These are phyloP conservation scores for Neofusicoccum kwambonambiense DNA, from an alignment of 2,329 filamentous ascomycete species.

Conservation along the genomic window DNA sequence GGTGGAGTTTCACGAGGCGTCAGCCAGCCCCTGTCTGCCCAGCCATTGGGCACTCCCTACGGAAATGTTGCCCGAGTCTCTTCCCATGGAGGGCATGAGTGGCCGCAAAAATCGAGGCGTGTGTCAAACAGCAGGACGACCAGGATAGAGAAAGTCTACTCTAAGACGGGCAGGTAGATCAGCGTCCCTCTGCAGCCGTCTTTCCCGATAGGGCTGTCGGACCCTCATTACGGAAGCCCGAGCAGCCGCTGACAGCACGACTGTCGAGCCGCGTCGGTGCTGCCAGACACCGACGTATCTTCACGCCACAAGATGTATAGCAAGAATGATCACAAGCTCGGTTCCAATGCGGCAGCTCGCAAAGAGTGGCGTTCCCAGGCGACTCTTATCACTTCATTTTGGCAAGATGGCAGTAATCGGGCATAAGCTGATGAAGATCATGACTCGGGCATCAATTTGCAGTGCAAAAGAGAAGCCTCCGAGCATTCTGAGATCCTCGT, in stretches of 20 bases:
- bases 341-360: neutral
- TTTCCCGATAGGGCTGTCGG: constrained; percentile 5
- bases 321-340: neutral
- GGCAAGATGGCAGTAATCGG: neutral
- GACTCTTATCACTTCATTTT: neutral
- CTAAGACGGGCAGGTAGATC: constrained; percentile 14
- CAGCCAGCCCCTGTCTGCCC: neutral
- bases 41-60: neutral
- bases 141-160: neutral
- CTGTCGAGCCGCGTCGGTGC: neutral
- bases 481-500: neutral
- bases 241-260: neutral
- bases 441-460: neutral
- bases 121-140: neutral
- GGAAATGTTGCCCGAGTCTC: neutral
- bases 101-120: neutral
- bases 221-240: neutral
- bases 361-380: neutral
- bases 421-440: neutral
- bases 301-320: neutral
- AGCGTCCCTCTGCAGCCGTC: neutral
- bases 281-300: neutral
- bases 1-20: neutral
- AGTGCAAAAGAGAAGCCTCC: neutral
- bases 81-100: neutral